Evolutionary conservation across 495 filamentous ascomycete species (phyloP), one percentile per base, ranked within the genome.

Genomic region (Penicillium mononematosum): DNA sequence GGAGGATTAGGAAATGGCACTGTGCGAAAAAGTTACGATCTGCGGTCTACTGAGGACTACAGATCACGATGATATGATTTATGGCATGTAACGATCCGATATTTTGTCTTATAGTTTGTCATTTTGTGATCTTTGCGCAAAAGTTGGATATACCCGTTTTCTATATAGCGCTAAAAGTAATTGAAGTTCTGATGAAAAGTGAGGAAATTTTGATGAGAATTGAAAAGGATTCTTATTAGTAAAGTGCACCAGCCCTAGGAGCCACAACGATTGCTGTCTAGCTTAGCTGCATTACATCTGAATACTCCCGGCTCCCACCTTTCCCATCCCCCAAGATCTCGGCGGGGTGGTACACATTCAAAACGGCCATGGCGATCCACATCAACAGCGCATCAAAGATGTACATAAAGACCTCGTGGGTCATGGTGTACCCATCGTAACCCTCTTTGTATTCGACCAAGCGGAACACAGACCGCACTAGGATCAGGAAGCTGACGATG

Each of bases 361-460:
- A 82, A 1, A 83, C 55, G 0, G 78, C 63, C 70, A 82, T 80
- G 19, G 80, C 81, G 2, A 65, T 9, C 27, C 82, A 59, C 85
- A 90, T 89, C 45, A 83, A 64, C 36, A 75, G 24, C 22, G 76
- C 68, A 66, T 90, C 87, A 59, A 88, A 88, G 12, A 85, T 59
- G 65, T 88, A 89, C 54, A 87, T 57, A 59, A 79, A 81, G 51
- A 73, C 77, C 71, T 89, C 87, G 53, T 83, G 77, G 1, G 57
- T 65, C 55, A 85, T 62, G 24, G 81, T 47, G 59, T 69, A 77
- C 10, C 85, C 85, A 19, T 70, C 60, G 32, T 75, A 64, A 0
- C 86, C 85, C 68, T 82, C 71, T 1, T 75, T 50, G 59, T 84
- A 89, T 70, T 91, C 88, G 10, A 86, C 60, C 29, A 85, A 68